Evolutionary conservation across 345 rosid species (phyloP).

Genomic region (Mallotus nudiflorus): DNA sequence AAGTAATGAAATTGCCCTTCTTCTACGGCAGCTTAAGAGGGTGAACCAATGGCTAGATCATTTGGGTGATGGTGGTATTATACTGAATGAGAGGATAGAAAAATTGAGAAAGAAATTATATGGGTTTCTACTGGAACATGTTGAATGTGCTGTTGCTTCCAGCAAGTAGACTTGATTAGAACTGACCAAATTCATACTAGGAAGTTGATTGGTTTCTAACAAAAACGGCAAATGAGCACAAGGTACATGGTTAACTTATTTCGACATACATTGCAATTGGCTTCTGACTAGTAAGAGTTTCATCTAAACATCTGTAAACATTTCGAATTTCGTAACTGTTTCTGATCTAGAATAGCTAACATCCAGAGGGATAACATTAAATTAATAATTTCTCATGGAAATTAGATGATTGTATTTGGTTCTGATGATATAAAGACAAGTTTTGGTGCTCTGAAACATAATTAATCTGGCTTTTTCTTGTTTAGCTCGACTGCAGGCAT

Average conservation of each 20-base stretch:
- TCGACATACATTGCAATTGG: background rate
- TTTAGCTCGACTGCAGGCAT: background rate
- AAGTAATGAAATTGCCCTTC: slow-evolving; percentile 27
- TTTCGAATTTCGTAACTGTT: too few species aligned
- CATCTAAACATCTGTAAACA: background rate
- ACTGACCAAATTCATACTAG: slow-evolving; percentile 2
- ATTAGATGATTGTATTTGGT: background rate
- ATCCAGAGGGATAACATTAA: background rate
- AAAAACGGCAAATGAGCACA: background rate
- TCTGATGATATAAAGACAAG: background rate
- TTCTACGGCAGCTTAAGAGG: slow-evolving; percentile 40
- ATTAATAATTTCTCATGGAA: too few species aligned
- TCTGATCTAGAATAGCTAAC: background rate
- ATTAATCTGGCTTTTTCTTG: background rate
- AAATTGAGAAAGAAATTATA: slow-evolving; percentile 44
- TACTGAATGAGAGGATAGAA: slow-evolving; percentile 34
- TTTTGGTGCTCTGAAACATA: background rate
- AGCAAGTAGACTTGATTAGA: slow-evolving; percentile 17
- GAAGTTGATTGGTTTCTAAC: slow-evolving; percentile 12
- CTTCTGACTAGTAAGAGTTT: background rate
- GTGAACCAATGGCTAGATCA: slow-evolving; percentile 47
- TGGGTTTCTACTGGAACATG: slow-evolving; percentile 38
- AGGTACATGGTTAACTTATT: background rate
- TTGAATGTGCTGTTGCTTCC: slow-evolving; percentile 26
- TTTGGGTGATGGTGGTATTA: slow-evolving; percentile 20